phyloP scores from a whole-genome alignment of 495 filamentous ascomycete species.

The Penicillium lividum region DNA sequence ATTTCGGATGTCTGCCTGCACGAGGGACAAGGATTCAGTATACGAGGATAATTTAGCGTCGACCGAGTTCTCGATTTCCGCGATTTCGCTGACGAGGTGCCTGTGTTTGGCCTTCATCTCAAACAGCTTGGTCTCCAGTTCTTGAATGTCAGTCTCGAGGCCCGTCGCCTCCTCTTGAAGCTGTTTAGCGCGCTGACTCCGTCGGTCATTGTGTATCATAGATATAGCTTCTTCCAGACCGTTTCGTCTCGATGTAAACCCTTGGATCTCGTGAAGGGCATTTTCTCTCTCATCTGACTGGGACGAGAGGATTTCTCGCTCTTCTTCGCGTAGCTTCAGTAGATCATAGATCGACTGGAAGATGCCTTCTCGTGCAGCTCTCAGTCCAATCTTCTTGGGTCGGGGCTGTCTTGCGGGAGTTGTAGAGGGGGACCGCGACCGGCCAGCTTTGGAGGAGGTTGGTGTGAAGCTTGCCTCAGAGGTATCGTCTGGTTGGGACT shows the following conservation, averaged over 20 bases:
- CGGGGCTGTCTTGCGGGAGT: constrained; percentile 65
- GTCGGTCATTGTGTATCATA: constrained; percentile 38
- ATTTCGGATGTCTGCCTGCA: constrained; percentile 52
- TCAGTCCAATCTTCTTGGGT: constrained; percentile 57
- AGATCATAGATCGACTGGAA: constrained; percentile 70
- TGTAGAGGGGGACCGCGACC: constrained; percentile 34
- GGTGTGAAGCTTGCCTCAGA: constrained; percentile 55
- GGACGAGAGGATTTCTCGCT: constrained; percentile 59
- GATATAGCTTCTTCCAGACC: constrained; percentile 50
- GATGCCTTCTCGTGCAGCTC: constrained; percentile 70
- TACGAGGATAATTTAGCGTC: constrained; percentile 63
- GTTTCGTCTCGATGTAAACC: constrained; percentile 53
- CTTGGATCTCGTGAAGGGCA: constrained; percentile 61
- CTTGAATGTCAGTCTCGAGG: constrained; percentile 62
- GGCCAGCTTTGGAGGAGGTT: constrained; percentile 26
- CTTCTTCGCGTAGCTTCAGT: constrained; percentile 69
- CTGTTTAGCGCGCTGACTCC: constrained; percentile 37
- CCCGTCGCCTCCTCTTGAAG: constrained; percentile 52
- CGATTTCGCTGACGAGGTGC: constrained; percentile 60
- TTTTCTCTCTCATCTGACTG: constrained; percentile 59
- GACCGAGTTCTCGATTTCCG: constrained; percentile 62
- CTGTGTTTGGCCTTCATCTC: constrained; percentile 65
- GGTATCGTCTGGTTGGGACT: constrained; percentile 34
- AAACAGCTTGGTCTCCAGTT: constrained; percentile 64
- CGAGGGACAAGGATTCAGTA: constrained; percentile 52